Base-by-base conservation (phyloP, 768 basidiomycete genomes). In the Podaxis carcinomalis region DNA sequence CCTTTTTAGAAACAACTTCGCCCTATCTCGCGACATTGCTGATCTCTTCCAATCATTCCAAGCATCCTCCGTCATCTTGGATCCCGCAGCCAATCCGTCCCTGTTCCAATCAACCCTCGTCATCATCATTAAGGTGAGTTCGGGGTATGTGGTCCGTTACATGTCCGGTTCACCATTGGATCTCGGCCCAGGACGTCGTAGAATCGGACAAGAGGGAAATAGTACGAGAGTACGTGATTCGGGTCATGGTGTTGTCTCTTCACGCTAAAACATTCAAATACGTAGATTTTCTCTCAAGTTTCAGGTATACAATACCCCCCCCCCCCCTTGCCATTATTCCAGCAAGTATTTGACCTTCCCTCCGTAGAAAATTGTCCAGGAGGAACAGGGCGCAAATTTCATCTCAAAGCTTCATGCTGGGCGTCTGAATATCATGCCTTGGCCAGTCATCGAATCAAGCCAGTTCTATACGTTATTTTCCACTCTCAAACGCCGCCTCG, bases 1-100 rank as follows among this genome's bases (percentile, higher is more conserved):
- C 1, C 70, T 86, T 1, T 86, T 86, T 73, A 79, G 86, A 3
- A 86, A 87, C 59, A 87, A 87, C 56, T 87, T 87, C 57, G 83
- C 85, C 0, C 70, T 87, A 1, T 81, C 83, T 47, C 75, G 84
- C 19, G 83, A 86, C 63, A 83, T 87, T 16, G 77, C 80, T 3
- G 83, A 83, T 2, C 77, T 86, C 1, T 87, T 87, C 59, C 82
- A 83, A 59, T 85, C 83, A 0, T 85, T 85, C 72, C 84, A 85
- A 62, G 80, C 82, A 0, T 83, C 82, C n/a, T 78, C 82, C 0
- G 78, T 81, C 0, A 77, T 87, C 11, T 68, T 87, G 3, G 83
- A 88, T 64, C 86, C 86, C 7, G 74, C 77, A 13, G 73, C 79
- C 0, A 87, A 87, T 66, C 85, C 83, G 0, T 77, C 76, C 2